A percentile compares a stretch with the other conserved stretches of the same genome.
phyloP scores from a whole-genome alignment of 2,329 filamentous ascomycete species.

The Geosmithia flava region DNA sequence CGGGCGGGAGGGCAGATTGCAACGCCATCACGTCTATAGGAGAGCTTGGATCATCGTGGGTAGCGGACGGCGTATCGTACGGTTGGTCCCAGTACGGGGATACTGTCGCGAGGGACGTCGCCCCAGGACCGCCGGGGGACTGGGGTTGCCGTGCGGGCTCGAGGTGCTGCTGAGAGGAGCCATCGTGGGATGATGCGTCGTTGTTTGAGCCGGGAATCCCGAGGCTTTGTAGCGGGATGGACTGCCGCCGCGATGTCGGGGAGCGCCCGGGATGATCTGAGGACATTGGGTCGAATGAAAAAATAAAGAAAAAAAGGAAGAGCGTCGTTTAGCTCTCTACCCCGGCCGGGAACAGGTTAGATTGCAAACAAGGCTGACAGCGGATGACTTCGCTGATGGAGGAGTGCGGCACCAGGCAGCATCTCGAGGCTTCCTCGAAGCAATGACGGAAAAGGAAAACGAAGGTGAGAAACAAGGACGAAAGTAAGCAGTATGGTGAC shows the following conservation, averaged over 20 bases:
- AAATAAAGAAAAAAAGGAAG: background rate
- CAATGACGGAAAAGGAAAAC: background rate
- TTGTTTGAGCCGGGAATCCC: conserved; percentile 7
- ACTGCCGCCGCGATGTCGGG: conserved; percentile 19
- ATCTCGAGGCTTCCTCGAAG: background rate
- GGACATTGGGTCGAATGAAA: conserved; percentile 16
- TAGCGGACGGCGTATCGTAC: conserved; percentile 23
- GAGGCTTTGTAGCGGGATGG: conserved; percentile 63
- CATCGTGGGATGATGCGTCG: background rate
- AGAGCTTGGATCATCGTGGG: conserved; percentile 26
- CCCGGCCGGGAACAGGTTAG: background rate
- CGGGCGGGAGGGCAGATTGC: conserved; percentile 42
- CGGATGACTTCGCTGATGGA: background rate
- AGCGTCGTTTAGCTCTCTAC: background rate
- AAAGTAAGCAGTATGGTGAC: background rate
- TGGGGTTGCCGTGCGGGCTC: conserved; percentile 4
- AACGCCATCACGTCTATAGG: conserved; percentile 41
- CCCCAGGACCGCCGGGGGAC: conserved; percentile 7
- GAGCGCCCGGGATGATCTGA: conserved; percentile 13
- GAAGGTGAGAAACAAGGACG: background rate
- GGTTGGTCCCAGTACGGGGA: conserved; percentile 42
- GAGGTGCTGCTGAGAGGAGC: background rate
- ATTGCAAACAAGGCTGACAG: background rate
- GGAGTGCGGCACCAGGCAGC: background rate
- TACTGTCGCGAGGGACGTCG: conserved; percentile 26